Evolutionary conservation across 208 protist genomes (phyloP).

Genomic region (Leishmania lainsoni): DNA sequence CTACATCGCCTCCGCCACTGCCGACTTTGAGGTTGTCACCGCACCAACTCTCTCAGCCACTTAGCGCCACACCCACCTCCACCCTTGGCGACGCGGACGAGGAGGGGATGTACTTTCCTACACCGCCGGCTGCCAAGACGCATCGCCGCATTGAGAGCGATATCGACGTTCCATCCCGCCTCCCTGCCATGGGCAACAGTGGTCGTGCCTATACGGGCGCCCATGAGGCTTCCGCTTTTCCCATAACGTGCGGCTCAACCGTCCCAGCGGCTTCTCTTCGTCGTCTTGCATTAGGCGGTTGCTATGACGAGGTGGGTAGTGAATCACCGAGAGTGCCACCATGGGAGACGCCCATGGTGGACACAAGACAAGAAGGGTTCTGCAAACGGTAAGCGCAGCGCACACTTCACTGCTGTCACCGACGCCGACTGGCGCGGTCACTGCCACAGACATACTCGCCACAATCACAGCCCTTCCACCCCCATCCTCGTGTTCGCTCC

Average conservation of each 20-base stretch:
- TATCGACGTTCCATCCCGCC: neutral
- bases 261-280: neutral
- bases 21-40: neutral
- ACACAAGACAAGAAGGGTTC: too few relatives aligned
- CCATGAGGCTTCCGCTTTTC: neutral
- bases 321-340: neutral
- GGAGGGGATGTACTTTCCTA: slow-evolving; percentile 26
- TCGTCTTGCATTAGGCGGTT: neutral
- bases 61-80: slow-evolving; percentile 10
- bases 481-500: neutral
- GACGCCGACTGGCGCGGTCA: neutral
- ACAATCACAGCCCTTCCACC: slow-evolving; percentile 26
- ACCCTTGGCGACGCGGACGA: slow-evolving; percentile 10
- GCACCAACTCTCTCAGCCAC: neutral
- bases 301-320: neutral
- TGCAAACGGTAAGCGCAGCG: neutral
- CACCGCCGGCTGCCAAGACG: slow-evolving; percentile 1
- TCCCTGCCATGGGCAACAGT: neutral
- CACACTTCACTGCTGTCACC: neutral
- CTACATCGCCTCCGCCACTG: neutral
- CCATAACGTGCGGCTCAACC: neutral
- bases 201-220: neutral
- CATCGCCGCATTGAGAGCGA: neutral
- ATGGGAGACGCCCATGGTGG: neutral
- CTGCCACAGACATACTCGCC: slow-evolving; percentile 32